These are phyloP conservation scores for Phytophthora crassamura DNA, from an alignment of 352 stramenopile species.

Conservation along the genomic window DNA sequence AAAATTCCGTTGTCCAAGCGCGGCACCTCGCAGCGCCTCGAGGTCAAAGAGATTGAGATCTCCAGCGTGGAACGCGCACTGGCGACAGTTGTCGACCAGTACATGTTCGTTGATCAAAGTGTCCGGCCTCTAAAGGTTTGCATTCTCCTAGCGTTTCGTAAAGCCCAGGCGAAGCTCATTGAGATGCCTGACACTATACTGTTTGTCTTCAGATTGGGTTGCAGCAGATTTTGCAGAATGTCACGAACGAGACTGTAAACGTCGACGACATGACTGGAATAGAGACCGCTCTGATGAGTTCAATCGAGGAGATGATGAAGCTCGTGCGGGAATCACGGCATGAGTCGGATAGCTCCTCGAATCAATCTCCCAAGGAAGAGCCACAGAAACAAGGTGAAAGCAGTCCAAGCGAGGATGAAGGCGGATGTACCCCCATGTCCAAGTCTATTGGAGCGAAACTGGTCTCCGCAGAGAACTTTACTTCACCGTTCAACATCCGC, in stretches of 20 bases:
- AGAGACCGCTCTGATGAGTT: conserved; percentile 61
- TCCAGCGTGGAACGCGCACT: conserved; percentile 64
- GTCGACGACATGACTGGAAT: conserved; percentile 69
- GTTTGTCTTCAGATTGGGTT: conserved; percentile 64
- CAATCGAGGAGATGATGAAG: conserved; percentile 82
- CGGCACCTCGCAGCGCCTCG: conserved; percentile 68
- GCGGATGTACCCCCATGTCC: neutral
- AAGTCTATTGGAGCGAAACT: conserved; percentile 24
- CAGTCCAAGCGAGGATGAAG: conserved; percentile 1
- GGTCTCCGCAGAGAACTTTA: conserved; percentile 64
- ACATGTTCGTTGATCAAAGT: conserved; percentile 83
- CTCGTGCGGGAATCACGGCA: conserved; percentile 52
- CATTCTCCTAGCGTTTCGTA: neutral
- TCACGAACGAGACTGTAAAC: conserved; percentile 75
- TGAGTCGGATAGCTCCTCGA: conserved; percentile 25
- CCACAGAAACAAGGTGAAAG: conserved; percentile 11
- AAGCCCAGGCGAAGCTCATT: neutral
- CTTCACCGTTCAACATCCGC: conserved; percentile 80
- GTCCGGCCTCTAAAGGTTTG: conserved; percentile 80
- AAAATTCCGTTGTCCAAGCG: conserved; percentile 68
- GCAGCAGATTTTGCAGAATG: conserved; percentile 82
- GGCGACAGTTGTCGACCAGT: conserved; percentile 79
- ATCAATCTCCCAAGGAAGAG: conserved; percentile 7
- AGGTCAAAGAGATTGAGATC: conserved; percentile 77
- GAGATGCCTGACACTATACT: neutral